Conservation (phyloP, 768 basidiomycete genomes). For the Leccinum variicolor region DNA sequence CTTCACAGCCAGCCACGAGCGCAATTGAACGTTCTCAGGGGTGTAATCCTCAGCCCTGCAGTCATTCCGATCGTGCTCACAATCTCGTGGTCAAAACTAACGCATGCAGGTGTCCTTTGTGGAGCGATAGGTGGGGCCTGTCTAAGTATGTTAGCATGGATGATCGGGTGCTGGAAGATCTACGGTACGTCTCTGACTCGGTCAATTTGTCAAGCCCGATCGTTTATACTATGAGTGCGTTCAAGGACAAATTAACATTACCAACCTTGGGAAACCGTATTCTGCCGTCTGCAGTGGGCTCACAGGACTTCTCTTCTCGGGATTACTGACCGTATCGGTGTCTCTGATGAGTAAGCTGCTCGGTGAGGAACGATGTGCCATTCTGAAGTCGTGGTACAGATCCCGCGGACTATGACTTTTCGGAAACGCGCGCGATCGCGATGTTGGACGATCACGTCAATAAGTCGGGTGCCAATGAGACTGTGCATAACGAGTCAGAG, state of each 20-base stretch:
- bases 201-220: neutral
- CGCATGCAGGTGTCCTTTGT: constrained; percentile 35
- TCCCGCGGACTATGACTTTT: constrained; percentile 39
- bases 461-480: neutral
- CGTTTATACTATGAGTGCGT: neutral
- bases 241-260: constrained; percentile 34
- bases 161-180: constrained; percentile 50
- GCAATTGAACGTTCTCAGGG: constrained; percentile 28
- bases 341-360: constrained; percentile 33
- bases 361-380: neutral
- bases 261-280: constrained; percentile 37
- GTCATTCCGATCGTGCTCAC: constrained; percentile 49
- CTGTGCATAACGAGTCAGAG: neutral
- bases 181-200: constrained; percentile 29
- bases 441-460: constrained; percentile 22
- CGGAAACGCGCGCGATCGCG: constrained; percentile 34
- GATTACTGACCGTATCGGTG: constrained; percentile 33
- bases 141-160: constrained; percentile 48
- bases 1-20: neutral
- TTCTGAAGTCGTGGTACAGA: constrained; percentile 13
- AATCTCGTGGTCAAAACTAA: constrained; percentile 46
- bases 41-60: constrained; percentile 46
- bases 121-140: constrained; percentile 41
- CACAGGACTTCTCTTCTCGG: constrained; percentile 37
- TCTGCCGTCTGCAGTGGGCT: constrained; percentile 39